A percentile compares a stretch with the other conserved stretches of the same genome.
Evolutionary conservation across 345 rosid species (phyloP).

Genomic region (Eucalyptus coolabah): DNA sequence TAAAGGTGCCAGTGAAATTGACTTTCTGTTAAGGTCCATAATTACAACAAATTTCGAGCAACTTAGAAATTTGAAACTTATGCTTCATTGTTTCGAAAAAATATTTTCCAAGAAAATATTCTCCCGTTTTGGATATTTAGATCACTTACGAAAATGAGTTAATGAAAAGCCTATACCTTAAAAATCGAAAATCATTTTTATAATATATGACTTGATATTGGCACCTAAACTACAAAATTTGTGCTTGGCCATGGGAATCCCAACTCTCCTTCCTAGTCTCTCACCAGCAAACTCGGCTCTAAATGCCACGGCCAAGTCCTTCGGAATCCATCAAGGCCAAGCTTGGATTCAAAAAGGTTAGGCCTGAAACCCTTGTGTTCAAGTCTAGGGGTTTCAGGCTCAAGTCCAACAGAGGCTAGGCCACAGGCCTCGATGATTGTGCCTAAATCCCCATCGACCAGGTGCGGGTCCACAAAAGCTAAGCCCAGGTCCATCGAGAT

Average conservation of each 20-base stretch:
- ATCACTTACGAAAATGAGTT: background rate
- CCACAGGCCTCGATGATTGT: no score
- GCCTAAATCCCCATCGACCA: no score
- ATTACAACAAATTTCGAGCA: background rate
- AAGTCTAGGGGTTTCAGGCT: no score
- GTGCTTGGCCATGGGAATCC: background rate
- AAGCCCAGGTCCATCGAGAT: background rate
- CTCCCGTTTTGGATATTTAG: fast-evolving
- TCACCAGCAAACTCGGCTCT: background rate
- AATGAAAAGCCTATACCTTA: background rate
- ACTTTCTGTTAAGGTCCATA: background rate
- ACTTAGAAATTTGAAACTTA: background rate
- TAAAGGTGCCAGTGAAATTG: background rate
- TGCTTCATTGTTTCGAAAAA: no score
- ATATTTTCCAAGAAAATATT: no score
- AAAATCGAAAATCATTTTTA: no score
- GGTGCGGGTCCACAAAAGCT: background rate
- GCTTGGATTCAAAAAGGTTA: no score
- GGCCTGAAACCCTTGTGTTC: background rate
- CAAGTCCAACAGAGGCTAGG: background rate
- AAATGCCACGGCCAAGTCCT: background rate
- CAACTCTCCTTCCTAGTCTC: background rate
- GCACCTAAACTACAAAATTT: no score
- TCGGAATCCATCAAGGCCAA: background rate
- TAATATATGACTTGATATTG: background rate